Evolutionary conservation across 495 filamentous ascomycete genomes (phyloP).

Genomic region (Astrothelium subdiscretum): DNA sequence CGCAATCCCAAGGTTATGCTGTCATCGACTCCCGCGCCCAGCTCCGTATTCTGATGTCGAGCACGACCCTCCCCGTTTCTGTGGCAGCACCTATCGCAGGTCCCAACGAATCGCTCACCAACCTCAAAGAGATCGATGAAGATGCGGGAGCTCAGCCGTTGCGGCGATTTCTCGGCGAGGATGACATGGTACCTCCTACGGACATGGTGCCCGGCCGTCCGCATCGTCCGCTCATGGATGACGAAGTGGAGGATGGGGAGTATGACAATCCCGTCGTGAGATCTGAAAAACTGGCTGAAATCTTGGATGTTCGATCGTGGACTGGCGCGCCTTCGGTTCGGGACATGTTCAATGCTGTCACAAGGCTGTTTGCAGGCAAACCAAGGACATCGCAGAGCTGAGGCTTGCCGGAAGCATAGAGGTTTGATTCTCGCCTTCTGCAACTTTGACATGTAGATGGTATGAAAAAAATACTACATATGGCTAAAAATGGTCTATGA

Average conservation of each 20-base stretch:
- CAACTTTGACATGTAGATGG: no score
- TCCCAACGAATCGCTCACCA: neutral
- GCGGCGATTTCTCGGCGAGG: neutral
- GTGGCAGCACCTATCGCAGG: constrained; percentile 14
- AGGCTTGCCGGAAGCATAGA: no score
- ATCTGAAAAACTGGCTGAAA: constrained; percentile 52
- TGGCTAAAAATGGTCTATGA: no score
- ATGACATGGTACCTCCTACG: constrained; percentile 27
- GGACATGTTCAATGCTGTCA: no score
- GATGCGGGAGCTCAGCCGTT: constrained; percentile 22
- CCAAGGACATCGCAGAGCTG: no score
- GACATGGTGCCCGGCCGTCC: constrained; percentile 27
- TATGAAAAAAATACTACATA: no score
- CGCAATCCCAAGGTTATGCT: constrained; percentile 29
- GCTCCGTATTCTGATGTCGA: constrained; percentile 26
- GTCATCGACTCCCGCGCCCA: constrained; percentile 46
- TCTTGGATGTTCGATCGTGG: no score
- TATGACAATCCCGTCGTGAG: constrained; percentile 43
- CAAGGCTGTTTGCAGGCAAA: no score
- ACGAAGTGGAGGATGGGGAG: constrained; percentile 20
- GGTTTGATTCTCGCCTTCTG: no score
- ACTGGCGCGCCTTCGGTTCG: no score
- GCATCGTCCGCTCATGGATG: neutral
- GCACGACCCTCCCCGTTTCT: constrained; percentile 38
- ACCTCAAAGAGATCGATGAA: constrained; percentile 32